Evolutionary conservation across 1,139 yeast genomes (phyloP), one percentile per base, ranked within the genome.

Genomic region (Saccharomyces hybrid): DNA sequence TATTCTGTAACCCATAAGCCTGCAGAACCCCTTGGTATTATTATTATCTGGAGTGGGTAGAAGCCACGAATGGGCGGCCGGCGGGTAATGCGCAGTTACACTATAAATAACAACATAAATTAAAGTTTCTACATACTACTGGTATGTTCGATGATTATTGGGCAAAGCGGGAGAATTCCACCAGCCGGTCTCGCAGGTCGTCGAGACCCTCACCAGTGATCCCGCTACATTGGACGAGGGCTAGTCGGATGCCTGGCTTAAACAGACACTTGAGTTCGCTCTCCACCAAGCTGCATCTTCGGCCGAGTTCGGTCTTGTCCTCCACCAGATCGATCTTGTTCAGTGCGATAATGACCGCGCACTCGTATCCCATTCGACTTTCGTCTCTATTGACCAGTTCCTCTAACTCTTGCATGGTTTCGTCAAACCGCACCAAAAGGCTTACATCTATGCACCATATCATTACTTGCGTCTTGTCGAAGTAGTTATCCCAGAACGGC

Each of bases 401-500:
- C 48, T 77, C 73, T 48, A 91, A 76, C 70, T 90, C 97, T 1
- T 60, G 59, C 58, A 78, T 77, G 58, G 87, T 86, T 69, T 86
- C 96, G 16, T 72, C 66, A 32, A 88, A 72, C 53, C 97, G 72
- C 53, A 81, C 83, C 47, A 78, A 67, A 46, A 83, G 81, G 58
- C 81, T 74, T 2, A 83, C 79, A 70, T 93, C 98, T 9, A 91
- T 79, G n/a, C 91, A 96, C 97, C 98, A 91, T n/a, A 91, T 71
- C 27, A 91, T 75, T 12, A 83, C 80, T 64, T 91, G 93, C 5
- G 96, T 87, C 61, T 82, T 82, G 59, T 90, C 97, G 66, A 87
- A 90, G 71, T 90, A 89, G 71, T 90, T 90, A 56, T 88, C 82
- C 97, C 97, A 89, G 68, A 89, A 89, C 21, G 88, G 82, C 50